phyloP scores from a whole-genome alignment of 1,284 basidiomycete species.

The Moesziomyces globuligerus region DNA sequence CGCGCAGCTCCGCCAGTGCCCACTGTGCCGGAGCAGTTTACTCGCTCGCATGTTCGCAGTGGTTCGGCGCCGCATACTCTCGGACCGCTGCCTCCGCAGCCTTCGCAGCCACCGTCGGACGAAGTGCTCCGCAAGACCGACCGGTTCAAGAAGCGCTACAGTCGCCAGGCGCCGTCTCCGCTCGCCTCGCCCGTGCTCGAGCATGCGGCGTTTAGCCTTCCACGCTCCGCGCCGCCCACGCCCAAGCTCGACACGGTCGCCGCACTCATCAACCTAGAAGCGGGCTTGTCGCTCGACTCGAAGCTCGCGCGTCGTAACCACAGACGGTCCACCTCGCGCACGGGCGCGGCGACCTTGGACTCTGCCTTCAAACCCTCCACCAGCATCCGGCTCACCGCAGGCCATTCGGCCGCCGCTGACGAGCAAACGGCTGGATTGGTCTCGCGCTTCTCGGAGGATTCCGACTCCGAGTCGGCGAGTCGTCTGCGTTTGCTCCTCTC shows the following conservation, averaged over 20 bases:
- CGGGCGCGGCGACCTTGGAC: not conserved
- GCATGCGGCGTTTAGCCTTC: not conserved
- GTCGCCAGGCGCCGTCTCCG: conserved; percentile 10
- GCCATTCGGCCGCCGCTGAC: conserved; percentile 7
- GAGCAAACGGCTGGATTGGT: conserved; percentile 1
- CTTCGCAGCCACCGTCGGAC: conserved; percentile 10
- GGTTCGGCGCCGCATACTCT: conserved; percentile 25
- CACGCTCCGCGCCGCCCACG: conserved; percentile 6
- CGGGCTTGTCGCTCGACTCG: conserved; percentile 23
- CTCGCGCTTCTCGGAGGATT: conserved; percentile 24
- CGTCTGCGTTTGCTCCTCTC: conserved; percentile 5
- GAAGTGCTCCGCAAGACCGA: conserved; percentile 23
- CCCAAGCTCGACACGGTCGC: conserved; percentile 18
- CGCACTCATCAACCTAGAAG: conserved; percentile 13
- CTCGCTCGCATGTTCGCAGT: conserved; percentile 2
- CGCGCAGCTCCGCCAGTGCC: not conserved
- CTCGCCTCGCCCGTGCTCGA: conserved; percentile 6
- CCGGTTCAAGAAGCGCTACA: conserved; percentile 31
- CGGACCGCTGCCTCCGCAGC: conserved; percentile 30
- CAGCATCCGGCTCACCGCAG: conserved; percentile 19
- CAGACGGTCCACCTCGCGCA: conserved; percentile 11
- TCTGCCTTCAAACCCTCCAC: conserved; percentile 1
- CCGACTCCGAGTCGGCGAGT: conserved; percentile 14
- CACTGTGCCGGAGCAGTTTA: not conserved
- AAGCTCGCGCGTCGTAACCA: conserved; percentile 20